Conservation (phyloP, 306 rosid genomes). For the Psophocarpus tetragonolobus region DNA sequence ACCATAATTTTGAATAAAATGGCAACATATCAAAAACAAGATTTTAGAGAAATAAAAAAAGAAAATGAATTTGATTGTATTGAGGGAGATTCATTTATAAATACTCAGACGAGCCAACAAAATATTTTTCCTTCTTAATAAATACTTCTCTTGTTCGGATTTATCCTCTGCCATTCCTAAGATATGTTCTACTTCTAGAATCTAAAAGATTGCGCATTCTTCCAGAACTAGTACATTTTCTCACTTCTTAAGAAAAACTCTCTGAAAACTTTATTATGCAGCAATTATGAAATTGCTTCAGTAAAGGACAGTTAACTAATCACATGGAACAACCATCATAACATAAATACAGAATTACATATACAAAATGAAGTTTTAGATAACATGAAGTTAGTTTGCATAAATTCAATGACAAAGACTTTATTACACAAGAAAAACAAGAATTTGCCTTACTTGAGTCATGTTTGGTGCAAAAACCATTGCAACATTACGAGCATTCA, state of each 20-base stretch:
- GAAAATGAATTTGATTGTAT: background rate
- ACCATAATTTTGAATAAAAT: background rate
- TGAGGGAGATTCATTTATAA: background rate
- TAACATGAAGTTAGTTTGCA: background rate
- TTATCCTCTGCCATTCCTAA: background rate
- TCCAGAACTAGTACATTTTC: background rate
- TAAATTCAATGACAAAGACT: background rate
- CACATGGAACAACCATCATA: background rate
- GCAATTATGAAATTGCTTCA: background rate
- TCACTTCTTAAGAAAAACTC: background rate
- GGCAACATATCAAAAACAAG: background rate
- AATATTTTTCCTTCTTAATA: background rate
- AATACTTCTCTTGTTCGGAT: background rate
- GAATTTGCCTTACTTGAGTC: conserved; percentile 68
- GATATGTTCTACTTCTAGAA: background rate
- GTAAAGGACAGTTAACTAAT: background rate
- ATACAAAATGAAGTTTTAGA: background rate
- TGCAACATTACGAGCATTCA: conserved; percentile 81
- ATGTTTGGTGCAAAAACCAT: conserved; percentile 91
- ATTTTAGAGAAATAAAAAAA: background rate
- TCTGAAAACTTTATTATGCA: background rate
- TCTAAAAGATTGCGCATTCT: background rate
- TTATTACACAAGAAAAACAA: background rate
- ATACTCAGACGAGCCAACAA: background rate
- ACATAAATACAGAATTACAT: background rate